Evolutionary conservation across 805 yeast species (phyloP).

Genomic region (Pichia phayaonensis): DNA sequence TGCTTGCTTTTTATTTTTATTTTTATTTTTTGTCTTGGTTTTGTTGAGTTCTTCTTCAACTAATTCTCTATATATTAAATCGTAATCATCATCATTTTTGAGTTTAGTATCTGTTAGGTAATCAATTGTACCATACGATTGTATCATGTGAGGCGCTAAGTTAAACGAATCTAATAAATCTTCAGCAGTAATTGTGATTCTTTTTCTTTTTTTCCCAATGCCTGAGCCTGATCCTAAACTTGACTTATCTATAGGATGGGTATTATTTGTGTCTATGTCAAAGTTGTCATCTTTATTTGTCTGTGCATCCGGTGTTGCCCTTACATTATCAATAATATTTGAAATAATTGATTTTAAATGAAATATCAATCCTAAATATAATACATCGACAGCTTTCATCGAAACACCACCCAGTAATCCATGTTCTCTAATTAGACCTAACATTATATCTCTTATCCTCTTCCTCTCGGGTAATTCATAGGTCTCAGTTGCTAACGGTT

Average conservation of each 20-base stretch:
- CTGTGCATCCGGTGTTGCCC: conserved; percentile 38
- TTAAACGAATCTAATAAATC: conserved; percentile 60
- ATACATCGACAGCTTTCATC: conserved; percentile 67
- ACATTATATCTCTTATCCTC: conserved; percentile 55
- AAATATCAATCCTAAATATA: conserved; percentile 73
- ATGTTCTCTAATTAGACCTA: conserved; percentile 81
- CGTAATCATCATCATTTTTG: conserved; percentile 47
- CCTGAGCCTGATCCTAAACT: neutral
- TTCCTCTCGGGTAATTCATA: conserved; percentile 80
- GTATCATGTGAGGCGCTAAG: conserved; percentile 59
- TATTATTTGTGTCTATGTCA: neutral
- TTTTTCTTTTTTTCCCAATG: conserved; percentile 12
- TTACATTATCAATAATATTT: conserved; percentile 63
- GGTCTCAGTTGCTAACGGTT: conserved; percentile 70
- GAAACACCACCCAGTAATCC: conserved; percentile 81
- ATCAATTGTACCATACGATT: conserved; percentile 55
- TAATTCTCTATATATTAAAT: conserved; percentile 12
- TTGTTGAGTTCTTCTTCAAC: neutral
- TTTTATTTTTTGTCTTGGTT: neutral
- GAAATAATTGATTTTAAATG: conserved; percentile 72
- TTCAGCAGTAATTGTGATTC: conserved; percentile 48
- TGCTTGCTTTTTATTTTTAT: neutral
- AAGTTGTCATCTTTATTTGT: conserved; percentile 18
- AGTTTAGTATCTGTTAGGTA: conserved; percentile 43
- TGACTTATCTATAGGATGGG: neutral